Base-by-base conservation (phyloP, 176 grass and related monocot genomes). In the Oropetium thomaeum region DNA sequence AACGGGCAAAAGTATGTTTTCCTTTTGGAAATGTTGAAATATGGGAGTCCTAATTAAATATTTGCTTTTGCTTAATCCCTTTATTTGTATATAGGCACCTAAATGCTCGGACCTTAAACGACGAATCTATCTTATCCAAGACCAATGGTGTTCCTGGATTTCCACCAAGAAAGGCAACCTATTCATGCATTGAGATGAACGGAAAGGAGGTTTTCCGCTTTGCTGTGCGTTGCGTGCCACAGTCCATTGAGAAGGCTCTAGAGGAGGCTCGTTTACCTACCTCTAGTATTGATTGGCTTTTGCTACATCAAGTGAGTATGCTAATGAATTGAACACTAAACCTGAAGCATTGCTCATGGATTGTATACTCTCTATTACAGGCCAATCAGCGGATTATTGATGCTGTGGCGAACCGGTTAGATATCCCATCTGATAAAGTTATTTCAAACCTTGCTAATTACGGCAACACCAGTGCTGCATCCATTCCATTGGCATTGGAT, bases 151-250 rank as follows among this genome's bases (percentile, higher is more conserved):
- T 69, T 52, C 79, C 81, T 70, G 65, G 72, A 60, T 95, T 94
- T 77, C 89, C 91, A 55, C 96, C 91, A 79, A 98, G 89, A 65
- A 95, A 90, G 64, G 69, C 67, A 40, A 29, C 79, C 39, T 98
- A 73, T 66, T 98, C 96, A 27, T 84, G 55, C 76, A 98, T 98
- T 82, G 71, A 86, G 81, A 98, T 94, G 91, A 98, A 98, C 13
- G 96, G 96, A 29, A 94, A 98, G 72, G 96, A 98, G 71, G 96
- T 98, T 57, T 98, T 98, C 58, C 91, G 91, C 38, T 98, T 98
- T 84, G 91, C 91, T 61, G 87, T 98, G n/a, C 87, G 84, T 4
- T 92, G 75, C 1, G 96, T 98, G 12, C 91, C 91, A 16, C 84
- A 84, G 28, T 92, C 96, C 25, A 90, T 92, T 32, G 96, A 98